Evolutionary conservation across 1,284 basidiomycete species (phyloP), one percentile per base, ranked within the genome.

Genomic region (Vanrija sp.): DNA sequence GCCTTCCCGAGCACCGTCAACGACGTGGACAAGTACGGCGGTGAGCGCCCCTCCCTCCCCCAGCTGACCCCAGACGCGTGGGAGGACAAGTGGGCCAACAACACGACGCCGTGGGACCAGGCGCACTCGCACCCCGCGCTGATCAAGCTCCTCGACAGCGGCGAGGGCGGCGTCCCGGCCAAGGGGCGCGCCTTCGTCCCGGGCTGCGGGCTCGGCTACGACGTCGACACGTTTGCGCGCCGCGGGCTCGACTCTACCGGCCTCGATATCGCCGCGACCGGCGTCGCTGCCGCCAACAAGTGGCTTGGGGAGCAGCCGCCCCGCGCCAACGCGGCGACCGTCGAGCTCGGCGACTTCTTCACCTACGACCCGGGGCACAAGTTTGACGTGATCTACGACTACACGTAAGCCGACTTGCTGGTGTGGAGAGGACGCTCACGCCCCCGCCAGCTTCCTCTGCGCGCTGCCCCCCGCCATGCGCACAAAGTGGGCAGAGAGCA

Each of bases 161-260:
- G 71, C 12, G 73, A 75, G 38, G 56, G 86, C 2, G 68, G 78
- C 4, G 77, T 86, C 39, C 82, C 85, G 0, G 78, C 57, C 23
- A 62, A 58, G 6, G 86, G 86, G 1, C 71, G 76, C 35, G 85
- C 83, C 3, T 74, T 89, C 1, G 81, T 89, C 9, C 86, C 86
- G 0, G 87, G 87, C 2, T 88, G 86, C 65, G 87, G 86, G 41
- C 78, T 76, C 49, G 85, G 84, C n/a, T 84, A 86, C 65, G 87
- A 89, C 65, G 79, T 82, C 3, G 80, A 80, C 56, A 73, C 85
- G 8, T 80, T 84, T 6, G 76, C 79, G 8, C 61, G 74, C 6
- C 71, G 82, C 9, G 81, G 80, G 0, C 70, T 82, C 23, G 71
- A 83, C 22, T 74, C 78, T 0, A 57, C 79, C 7, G 85, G 82